Base-by-base conservation (phyloP, 1,284 basidiomycete genomes). In the Sanghuangporus baumii region DNA sequence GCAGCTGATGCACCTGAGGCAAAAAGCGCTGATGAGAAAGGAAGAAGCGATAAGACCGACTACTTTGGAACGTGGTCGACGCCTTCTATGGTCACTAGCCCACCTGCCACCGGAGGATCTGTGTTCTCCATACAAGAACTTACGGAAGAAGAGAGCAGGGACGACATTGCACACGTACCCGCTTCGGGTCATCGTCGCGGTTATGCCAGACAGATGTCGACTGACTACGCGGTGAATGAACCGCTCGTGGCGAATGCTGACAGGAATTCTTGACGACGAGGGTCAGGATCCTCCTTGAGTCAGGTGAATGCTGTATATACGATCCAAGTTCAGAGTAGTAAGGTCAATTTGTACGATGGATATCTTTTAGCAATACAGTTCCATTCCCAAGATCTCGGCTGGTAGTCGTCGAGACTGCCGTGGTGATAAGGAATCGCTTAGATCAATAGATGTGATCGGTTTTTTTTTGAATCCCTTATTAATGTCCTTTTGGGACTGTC, bases 171-270 rank as follows among this genome's bases (percentile, higher is more conserved):
- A 5, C 34, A 48, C 7, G 38, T 38, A 3, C 18, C 16, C 23
- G 26, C 18, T n/a, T 12, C 16, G 14, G 55, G 38, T 12, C 47
- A 59, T 34, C 36, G 47, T 18, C 47, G 48, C 6, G 20, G 46
- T 48, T 36, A 37, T 18, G 20, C 36, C 36, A 50, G 57, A 18
- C 57, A 59, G 36, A 40, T 51, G 47, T 59, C 57, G 47, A 59
- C 47, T 18, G 57, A 51, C 16, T 31, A 50, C 16, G 47, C 47
- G 6, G 46, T 51, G 31, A 54, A 12, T 16, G 36, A 59, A 16
- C 47, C 57, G 7, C 48, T 59, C 7, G 37, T 59, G 36, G 4
- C 4, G 7, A 34, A 54, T n/a, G 7, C 52, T 11, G 52, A 36
- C 31, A 54, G 12, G 31, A 12, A 20, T 26, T 51, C 6, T 3